A percentile compares a stretch with the other conserved stretches of the same genome.
Conservation (phyloP, 495 filamentous ascomycete genomes). For the Aspergillus baeticus region DNA sequence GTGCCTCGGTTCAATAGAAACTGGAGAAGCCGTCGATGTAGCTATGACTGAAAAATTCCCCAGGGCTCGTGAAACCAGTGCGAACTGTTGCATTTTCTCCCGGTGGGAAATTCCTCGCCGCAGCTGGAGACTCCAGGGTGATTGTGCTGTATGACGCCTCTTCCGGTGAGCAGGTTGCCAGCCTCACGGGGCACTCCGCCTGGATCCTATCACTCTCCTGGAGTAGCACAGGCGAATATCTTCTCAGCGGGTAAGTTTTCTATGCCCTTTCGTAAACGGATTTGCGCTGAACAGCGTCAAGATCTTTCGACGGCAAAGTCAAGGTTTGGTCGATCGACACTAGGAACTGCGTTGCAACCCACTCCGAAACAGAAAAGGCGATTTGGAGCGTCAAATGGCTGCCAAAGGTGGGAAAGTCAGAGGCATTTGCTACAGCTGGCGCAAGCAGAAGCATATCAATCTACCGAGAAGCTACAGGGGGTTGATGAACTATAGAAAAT, state of each 20-base stretch:
- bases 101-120: slow-evolving; percentile 77
- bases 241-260: slow-evolving; percentile 71
- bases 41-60: slow-evolving; percentile 2
- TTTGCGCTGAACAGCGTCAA: slow-evolving; percentile 24
- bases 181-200: slow-evolving; percentile 71
- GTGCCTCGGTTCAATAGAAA: slow-evolving; percentile 13
- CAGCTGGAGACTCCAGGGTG: slow-evolving; percentile 84
- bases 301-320: slow-evolving; percentile 84
- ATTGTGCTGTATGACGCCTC: slow-evolving; percentile 89
- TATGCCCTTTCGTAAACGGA: neutral
- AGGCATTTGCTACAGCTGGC: slow-evolving; percentile 85
- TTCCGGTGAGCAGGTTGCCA: slow-evolving; percentile 89
- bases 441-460: slow-evolving; percentile 78
- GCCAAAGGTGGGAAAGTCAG: slow-evolving; percentile 70
- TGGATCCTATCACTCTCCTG: slow-evolving; percentile 91
- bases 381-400: slow-evolving; percentile 89
- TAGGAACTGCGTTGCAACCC: slow-evolving; percentile 84
- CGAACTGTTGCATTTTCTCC: slow-evolving; percentile 86
- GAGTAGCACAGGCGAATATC: slow-evolving; percentile 91
- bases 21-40: neutral
- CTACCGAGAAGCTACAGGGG: slow-evolving; percentile 87
- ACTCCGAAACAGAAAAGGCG: slow-evolving; percentile 82
- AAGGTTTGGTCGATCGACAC: slow-evolving; percentile 92
- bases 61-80: slow-evolving; percentile 82
- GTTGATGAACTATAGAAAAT: slow-evolving; percentile 36